Conservation (phyloP, 2,329 filamentous ascomycete genomes). For the Metarhizium anisopliae region DNA sequence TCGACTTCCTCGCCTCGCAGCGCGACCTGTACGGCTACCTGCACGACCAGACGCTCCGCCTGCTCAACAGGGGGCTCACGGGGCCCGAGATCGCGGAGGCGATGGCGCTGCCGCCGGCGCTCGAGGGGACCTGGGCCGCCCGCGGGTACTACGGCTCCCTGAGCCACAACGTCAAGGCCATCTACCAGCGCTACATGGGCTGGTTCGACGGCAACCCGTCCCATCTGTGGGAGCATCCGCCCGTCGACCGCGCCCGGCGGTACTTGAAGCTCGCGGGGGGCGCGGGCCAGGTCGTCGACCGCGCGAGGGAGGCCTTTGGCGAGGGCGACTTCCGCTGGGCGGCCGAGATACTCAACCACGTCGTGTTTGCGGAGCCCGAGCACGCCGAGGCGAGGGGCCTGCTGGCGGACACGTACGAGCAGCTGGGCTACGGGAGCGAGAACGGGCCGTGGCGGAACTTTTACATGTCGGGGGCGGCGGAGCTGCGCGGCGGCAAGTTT, state of each 20-base stretch:
- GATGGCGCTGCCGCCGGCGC: constrained; percentile 21
- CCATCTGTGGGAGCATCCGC: constrained; percentile 3
- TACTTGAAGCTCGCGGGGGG: constrained; percentile 30
- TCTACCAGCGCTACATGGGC: constrained; percentile 14
- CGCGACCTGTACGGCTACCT: constrained; percentile 30
- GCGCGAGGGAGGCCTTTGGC: constrained; percentile 19
- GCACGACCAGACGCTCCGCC: constrained; percentile 29
- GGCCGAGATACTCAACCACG: constrained; percentile 27
- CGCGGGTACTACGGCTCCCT: constrained; percentile 28
- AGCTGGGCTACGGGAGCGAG: constrained; percentile 26
- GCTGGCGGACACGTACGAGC: constrained; percentile 22
- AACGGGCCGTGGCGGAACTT: constrained; percentile 33
- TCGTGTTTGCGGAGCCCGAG: constrained; percentile 18
- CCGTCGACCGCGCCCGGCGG: constrained; percentile 19
- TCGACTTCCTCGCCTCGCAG: constrained; percentile 21
- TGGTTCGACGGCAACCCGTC: constrained; percentile 16
- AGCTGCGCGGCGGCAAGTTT: constrained; percentile 12
- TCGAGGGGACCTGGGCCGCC: constrained; percentile 15
- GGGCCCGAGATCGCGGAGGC: constrained; percentile 30
- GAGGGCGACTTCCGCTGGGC: constrained; percentile 28
- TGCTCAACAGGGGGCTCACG: constrained; percentile 27
- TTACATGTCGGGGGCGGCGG: constrained; percentile 22
- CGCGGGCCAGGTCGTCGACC: constrained; percentile 17
- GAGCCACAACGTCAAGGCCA: constrained; percentile 27
- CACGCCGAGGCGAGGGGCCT: constrained; percentile 10